Conservation (phyloP, 257 asterid genomes). For the Salvia rosmarinus region DNA sequence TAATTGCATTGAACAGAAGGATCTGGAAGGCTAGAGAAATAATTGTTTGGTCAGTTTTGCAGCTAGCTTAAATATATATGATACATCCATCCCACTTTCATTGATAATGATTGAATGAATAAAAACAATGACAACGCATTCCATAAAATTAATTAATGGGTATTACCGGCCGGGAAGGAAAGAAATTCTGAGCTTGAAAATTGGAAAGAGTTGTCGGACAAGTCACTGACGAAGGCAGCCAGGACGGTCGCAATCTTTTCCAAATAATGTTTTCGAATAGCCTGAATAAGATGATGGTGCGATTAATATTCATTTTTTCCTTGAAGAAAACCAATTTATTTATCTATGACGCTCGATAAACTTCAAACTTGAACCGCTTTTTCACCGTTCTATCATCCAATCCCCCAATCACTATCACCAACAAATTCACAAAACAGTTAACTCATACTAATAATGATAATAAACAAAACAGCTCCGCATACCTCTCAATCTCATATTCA, state of each 20-base stretch:
- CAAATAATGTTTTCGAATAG: constrained; percentile 1
- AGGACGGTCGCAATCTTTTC: constrained; percentile 29
- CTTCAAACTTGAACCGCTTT: neutral
- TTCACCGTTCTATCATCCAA: constrained; percentile 20
- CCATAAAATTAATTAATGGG: too few relatives aligned
- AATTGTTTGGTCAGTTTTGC: too few relatives aligned
- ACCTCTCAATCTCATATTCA: too few relatives aligned
- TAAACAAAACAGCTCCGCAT: neutral
- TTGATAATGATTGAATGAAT: too few relatives aligned
- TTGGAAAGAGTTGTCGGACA: constrained; percentile 28
- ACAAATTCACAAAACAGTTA: neutral
- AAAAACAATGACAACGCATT: too few relatives aligned
- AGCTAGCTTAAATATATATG: too few relatives aligned
- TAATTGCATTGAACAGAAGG: too few relatives aligned
- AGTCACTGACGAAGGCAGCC: constrained; percentile 27
- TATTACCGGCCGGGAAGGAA: too few relatives aligned
- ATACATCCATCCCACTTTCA: too few relatives aligned
- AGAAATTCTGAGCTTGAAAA: too few relatives aligned
- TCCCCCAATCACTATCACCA: constrained; percentile 14
- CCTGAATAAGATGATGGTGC: neutral
- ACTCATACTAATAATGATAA: constrained; percentile 1
- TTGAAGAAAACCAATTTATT: neutral
- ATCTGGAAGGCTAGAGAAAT: too few relatives aligned
- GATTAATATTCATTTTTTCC: neutral
- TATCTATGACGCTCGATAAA: neutral